Conservation (phyloP, 192 early-diverging fungal species). For the Coemansia sp. region DNA sequence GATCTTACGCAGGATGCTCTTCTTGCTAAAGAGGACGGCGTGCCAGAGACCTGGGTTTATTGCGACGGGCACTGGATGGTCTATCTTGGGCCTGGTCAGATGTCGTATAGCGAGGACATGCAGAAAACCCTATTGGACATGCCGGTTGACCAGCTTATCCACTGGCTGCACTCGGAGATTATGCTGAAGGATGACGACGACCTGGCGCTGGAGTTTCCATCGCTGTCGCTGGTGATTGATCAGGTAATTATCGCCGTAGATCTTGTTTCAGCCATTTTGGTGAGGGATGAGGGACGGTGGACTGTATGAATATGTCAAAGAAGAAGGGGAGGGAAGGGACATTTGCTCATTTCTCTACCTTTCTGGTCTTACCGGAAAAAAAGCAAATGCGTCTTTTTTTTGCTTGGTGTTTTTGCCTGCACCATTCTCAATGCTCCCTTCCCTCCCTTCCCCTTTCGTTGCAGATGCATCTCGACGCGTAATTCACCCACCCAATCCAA, state of each 20-base stretch:
- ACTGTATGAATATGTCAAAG: too few species aligned
- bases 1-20: conserved; percentile 3
- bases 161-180: conserved; percentile 33
- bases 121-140: conserved; percentile 31
- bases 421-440: too few species aligned
- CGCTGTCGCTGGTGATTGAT: conserved; percentile 38
- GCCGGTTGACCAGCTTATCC: conserved; percentile 35
- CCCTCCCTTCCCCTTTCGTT: too few species aligned
- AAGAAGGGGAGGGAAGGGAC: too few species aligned
- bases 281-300: background rate
- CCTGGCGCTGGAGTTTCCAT: conserved; percentile 49
- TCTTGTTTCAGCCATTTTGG: background rate
- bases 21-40: background rate
- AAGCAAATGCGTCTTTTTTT: too few species aligned
- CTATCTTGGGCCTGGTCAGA: conserved; percentile 39
- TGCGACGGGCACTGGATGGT: conserved; percentile 49
- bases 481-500: too few species aligned
- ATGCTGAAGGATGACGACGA: conserved; percentile 23
- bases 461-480: too few species aligned
- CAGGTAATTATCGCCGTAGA: conserved; percentile 27
- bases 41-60: conserved; percentile 43
- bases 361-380: too few species aligned
- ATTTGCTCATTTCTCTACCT: too few species aligned
- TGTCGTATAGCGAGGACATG: conserved; percentile 21
- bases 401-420: too few species aligned